Evolutionary conservation across 176 grass and related monocot genomes (phyloP), one percentile per base, ranked within the genome.

Genomic region (Eremochloa ophiuroides): DNA sequence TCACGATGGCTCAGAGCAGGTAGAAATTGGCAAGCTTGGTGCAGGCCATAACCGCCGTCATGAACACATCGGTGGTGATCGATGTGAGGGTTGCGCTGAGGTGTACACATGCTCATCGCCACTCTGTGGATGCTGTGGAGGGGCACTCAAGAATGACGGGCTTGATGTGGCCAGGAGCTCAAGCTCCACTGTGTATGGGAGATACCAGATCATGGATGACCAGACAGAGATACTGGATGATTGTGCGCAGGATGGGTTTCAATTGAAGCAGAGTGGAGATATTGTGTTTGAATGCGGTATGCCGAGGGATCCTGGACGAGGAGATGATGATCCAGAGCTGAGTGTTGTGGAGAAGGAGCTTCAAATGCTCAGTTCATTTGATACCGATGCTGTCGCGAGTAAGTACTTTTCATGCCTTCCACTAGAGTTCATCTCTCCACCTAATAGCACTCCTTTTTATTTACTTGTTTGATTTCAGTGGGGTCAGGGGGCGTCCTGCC

Each of bases 161-260:
- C 58, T 73, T 0, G 51, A 87, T 40, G 58, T 43, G 30, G 34
- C 67, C 11, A 64, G 26, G 48, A 75, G 85, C 61, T 91, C 97
- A 10, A 93, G 76, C 83, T 91, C 78, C 6, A 68, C 89, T 3
- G 80, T 99, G 35, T 96, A 99, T 46, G 93, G 88, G 60, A 91
- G 91, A 66, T 99, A 99, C 78, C 88, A 92, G 73, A 92, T 99
- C 88, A 90, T 92, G 73, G 91, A 94, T 89, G 97, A 99, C 53
- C 88, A 93, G 47, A 94, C 93, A 1, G 97, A 99, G 77, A 85
- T 86, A 79, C 77, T 94, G n/a, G 91, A 90, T 86, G 91, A 99
- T 59, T 93, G 69, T 75, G 69, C 69, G 16, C 60, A 65, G 83
- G 77, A 88, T 29, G 85, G 56, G 35, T 78, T 90, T 78, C 80